phyloP scores from a whole-genome alignment of 192 early-diverging fungal species.

The Dimargaris xerosporica region DNA sequence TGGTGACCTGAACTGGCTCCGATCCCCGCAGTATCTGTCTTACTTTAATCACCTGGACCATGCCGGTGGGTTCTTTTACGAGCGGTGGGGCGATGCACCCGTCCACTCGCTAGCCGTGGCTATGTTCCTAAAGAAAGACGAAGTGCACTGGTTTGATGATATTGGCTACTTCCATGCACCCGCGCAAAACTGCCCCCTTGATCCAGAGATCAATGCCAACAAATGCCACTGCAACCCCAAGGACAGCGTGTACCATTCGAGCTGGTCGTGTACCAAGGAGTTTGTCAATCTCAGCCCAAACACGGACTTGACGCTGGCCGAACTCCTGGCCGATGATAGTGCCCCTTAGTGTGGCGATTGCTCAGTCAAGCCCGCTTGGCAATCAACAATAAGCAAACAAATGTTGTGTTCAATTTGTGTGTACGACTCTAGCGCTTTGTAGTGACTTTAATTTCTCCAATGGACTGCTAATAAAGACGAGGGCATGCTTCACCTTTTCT shows the following conservation, averaged over 20 bases:
- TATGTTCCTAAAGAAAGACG: constrained; percentile 34
- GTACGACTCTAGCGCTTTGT: too few species aligned
- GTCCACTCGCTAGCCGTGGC: constrained; percentile 52
- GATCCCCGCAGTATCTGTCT: constrained; percentile 42
- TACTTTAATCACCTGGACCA: constrained; percentile 34
- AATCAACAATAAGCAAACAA: too few species aligned
- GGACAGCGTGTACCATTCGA: constrained; percentile 25
- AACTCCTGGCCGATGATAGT: too few species aligned
- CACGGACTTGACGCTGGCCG: neutral
- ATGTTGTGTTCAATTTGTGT: too few species aligned
- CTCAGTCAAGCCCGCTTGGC: too few species aligned
- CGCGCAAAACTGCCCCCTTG: constrained; percentile 31
- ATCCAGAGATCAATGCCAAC: neutral
- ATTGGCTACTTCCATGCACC: constrained; percentile 55
- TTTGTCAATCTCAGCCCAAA: neutral
- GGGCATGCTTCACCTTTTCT: too few species aligned
- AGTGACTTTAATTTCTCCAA: too few species aligned
- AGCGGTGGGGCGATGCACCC: constrained; percentile 63
- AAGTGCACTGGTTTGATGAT: constrained; percentile 62
- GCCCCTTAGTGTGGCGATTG: too few species aligned
- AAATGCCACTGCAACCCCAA: constrained; percentile 27
- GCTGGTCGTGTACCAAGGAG: constrained; percentile 26
- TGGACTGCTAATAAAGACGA: too few species aligned
- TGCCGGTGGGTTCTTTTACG: constrained; percentile 17
- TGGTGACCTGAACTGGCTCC: constrained; percentile 38